Evolutionary conservation across 2,329 filamentous ascomycete genomes (phyloP), one percentile per base, ranked within the genome.

Genomic region (Fusarium sambucinum): DNA sequence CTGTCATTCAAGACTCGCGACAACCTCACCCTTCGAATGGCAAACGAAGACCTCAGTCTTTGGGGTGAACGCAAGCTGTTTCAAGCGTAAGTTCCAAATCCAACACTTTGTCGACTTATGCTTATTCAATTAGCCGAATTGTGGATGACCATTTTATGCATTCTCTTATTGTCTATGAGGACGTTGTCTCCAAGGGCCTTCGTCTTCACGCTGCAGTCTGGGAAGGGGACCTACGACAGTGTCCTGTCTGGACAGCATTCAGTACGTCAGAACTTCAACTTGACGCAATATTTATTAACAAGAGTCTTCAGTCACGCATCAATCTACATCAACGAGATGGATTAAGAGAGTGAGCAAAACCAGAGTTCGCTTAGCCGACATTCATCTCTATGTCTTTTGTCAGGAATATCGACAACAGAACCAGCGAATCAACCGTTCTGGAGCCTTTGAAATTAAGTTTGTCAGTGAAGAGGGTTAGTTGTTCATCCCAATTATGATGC

Each of bases 241-340:
- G 86, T 69, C 88, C 87, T 2, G 82, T 90, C 11, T 90, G 88
- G 88, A 90, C 87, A 4, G 87, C 87, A 4, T 90, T 90, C 70
- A 78, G 87, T 89, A 78, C 27, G 83, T 66, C n/a, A 14, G 11
- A 19, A 19, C 14, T 13, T 32, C 27, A 21, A 3, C 29, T 16
- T 23, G 3, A 25, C 7, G 11, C 3, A 41, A 27, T 2, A 37
- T 23, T 33, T 40, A 54, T 40, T 55, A 59, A 69, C 38, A 35
- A 37, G 27, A 30, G 12, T 32, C 35, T 16, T 5, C 51, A 88
- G 86, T 89, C 25, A 87, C 86, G 2, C 80, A 85, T 50, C 83
- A 87, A 62, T 81, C 80, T 13, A 74, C 77, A 33, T 84, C 83
- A 4, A 73, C 78, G 1, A 80, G 78, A 5, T 89, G 86, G 87